Evolutionary conservation across 1,284 basidiomycete genomes (phyloP).

Genomic region (Sporisorium sorghi): DNA sequence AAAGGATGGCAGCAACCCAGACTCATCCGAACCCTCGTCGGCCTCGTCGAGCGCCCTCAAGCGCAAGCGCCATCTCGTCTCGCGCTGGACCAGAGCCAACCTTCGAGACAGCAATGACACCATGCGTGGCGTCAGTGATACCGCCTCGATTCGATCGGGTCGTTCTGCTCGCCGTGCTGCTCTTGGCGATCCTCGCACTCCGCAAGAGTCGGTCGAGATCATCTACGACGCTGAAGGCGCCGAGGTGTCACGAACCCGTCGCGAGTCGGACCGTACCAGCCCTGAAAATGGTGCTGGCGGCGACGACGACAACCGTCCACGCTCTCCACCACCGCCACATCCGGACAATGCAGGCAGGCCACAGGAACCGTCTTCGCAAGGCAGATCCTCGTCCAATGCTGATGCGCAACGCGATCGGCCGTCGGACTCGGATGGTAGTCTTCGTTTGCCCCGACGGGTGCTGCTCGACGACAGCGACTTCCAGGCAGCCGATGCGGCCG

Average conservation of each 20-base stretch:
- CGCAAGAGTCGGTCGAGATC: slow-evolving; percentile 34
- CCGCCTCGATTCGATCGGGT: slow-evolving; percentile 31
- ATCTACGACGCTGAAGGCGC: slow-evolving; percentile 28
- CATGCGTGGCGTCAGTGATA: slow-evolving; percentile 25
- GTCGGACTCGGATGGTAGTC: slow-evolving; percentile 6
- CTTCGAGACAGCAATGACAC: slow-evolving; percentile 36
- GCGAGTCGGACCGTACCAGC: slow-evolving; percentile 4
- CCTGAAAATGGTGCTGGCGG: neutral
- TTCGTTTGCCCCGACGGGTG: slow-evolving; percentile 14
- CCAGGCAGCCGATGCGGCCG: slow-evolving; percentile 52
- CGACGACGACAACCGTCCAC: slow-evolving; percentile 12
- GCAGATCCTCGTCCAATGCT: slow-evolving; percentile 12
- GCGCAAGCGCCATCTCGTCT: slow-evolving; percentile 37
- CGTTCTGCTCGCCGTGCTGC: slow-evolving; percentile 20
- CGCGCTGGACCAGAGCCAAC: slow-evolving; percentile 40
- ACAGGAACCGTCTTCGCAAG: neutral
- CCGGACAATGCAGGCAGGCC: slow-evolving; percentile 18
- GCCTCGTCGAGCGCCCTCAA: slow-evolving; percentile 45
- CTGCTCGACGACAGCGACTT: slow-evolving; percentile 50
- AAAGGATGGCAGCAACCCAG: slow-evolving; percentile 23
- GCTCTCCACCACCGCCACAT: slow-evolving; percentile 49
- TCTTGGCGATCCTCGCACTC: slow-evolving; percentile 25
- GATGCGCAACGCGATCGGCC: slow-evolving; percentile 4
- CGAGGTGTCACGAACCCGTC: neutral
- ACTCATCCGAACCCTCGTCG: slow-evolving; percentile 39